These are phyloP conservation scores for Sarocladium oryzae DNA, from an alignment of 2,329 filamentous ascomycete species.

Conservation along the genomic window DNA sequence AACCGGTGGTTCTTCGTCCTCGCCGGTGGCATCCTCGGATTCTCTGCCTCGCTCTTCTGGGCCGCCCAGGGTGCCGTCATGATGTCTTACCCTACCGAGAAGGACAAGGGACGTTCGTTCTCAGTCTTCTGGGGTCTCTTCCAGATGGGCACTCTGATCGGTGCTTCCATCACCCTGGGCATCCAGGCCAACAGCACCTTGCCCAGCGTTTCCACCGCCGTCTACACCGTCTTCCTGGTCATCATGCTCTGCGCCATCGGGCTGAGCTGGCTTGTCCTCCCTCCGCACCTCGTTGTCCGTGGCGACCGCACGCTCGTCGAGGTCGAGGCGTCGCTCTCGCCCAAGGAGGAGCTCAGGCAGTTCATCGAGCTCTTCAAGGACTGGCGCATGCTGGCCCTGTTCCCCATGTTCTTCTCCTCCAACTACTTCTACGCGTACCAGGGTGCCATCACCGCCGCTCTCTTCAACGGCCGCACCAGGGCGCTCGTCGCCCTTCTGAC, in stretches of 20 bases:
- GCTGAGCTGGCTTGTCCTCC: slow-evolving; percentile 3
- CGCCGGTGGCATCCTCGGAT: slow-evolving; percentile 61
- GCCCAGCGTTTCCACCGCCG: slow-evolving; percentile 23
- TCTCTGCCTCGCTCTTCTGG: slow-evolving; percentile 69
- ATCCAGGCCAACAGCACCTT: slow-evolving; percentile 37
- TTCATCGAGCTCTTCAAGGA: slow-evolving; percentile 16
- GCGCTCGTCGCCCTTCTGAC: slow-evolving; percentile 68
- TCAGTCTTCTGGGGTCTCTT: slow-evolving; percentile 86
- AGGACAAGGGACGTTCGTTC: slow-evolving; percentile 74
- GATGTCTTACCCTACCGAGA: slow-evolving; percentile 75
- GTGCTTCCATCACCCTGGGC: slow-evolving; percentile 47
- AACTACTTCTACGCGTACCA: slow-evolving; percentile 86
- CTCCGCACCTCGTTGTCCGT: slow-evolving; percentile 7
- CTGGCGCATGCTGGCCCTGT: slow-evolving; percentile 55
- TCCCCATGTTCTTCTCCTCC: slow-evolving; percentile 76
- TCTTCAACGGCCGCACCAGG: slow-evolving; percentile 68
- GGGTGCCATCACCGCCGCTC: slow-evolving; percentile 62
- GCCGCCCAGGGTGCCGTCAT: slow-evolving; percentile 70
- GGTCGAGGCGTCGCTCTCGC: slow-evolving; percentile 9
- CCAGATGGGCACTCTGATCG: slow-evolving; percentile 78
- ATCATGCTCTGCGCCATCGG: slow-evolving; percentile 19
- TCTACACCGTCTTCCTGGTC: slow-evolving; percentile 25
- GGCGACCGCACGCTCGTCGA: slow-evolving; percentile 4
- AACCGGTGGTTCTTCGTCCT: slow-evolving; percentile 65
- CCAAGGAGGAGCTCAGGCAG: slow-evolving; percentile 11